Base-by-base conservation (phyloP, 2,329 filamentous ascomycete genomes). In the Xylariales sp. region DNA sequence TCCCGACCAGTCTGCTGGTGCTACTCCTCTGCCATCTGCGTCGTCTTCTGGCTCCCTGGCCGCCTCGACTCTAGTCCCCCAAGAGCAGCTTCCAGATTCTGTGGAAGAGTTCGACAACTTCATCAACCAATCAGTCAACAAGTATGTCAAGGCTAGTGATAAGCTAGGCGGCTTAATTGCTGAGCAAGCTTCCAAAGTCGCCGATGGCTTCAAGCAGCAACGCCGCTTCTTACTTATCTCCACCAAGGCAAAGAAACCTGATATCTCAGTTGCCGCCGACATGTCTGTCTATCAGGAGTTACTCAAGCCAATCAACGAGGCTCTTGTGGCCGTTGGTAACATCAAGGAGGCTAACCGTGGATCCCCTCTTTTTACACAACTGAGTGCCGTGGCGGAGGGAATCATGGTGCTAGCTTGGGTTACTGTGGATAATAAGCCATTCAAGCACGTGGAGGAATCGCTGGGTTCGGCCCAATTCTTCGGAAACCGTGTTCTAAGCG, bases 321-420 rank as follows among this genome's bases (percentile, higher is more conserved):
- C 91, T 63, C 91, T 97, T 71, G 90, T 91, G 75, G 89, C 89
- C 54, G 93, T 96, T 63, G 91, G 89, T 75, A 90, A 92, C 71
- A 88, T 97, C 76, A 91, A 93, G 79, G 94, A 97, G 75, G 86
- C 86, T 66, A 97, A 97, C 80, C 89, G 94, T 50, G 89, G 88
- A 8, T 91, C 91, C 1, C 86, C 90, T 1, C 83, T 92, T 72
- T 93, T 93, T 77, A 91, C 92, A 74, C 93, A 97, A 73, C 83
- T 99, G 56, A 93, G 91, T 76, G 91, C 94, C 73, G 93, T 98
- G 36, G 90, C 93, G 0, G 95, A 98, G 77, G 94, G 94, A 72
- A 94, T 97, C 72, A 91, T 93, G 77, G 90, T 94, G 46, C 84
- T 99, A 66, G 93, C 92, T 41, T 99, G 96, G 96, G 92, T 98